Conservation (phyloP, 2,329 filamentous ascomycete genomes). For the Coniella lustricola region DNA sequence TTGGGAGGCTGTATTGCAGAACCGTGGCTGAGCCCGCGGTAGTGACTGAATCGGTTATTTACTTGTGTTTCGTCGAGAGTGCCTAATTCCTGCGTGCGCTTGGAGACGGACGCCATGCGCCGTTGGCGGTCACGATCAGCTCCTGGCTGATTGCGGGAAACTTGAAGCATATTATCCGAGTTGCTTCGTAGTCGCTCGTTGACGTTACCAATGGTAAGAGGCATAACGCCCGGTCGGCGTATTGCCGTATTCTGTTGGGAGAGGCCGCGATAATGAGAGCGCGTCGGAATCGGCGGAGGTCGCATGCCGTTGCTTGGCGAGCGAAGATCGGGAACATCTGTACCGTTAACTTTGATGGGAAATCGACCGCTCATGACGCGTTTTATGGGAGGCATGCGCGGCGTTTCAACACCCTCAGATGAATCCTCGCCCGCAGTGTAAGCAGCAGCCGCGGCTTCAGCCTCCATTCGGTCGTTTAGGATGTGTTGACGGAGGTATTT, state of each 20-base stretch:
- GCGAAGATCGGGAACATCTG: conserved; percentile 59
- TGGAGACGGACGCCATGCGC: conserved; percentile 58
- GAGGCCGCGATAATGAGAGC: conserved; percentile 72
- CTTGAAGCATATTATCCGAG: conserved; percentile 52
- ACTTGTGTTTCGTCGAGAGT: conserved; percentile 56
- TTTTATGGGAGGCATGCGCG: conserved; percentile 57
- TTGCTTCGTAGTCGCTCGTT: conserved; percentile 63
- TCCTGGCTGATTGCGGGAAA: conserved; percentile 34
- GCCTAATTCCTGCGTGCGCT: conserved; percentile 52
- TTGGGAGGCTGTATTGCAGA: conserved; percentile 54
- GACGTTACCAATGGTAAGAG: conserved; percentile 58
- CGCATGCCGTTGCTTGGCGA: conserved; percentile 57
- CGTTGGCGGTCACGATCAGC: conserved; percentile 50
- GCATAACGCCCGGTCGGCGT: conserved; percentile 67
- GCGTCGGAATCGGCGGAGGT: conserved; percentile 69
- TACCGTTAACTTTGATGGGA: conserved; percentile 63
- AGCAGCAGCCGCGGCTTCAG: conserved; percentile 33
- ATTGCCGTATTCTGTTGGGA: conserved; percentile 60
- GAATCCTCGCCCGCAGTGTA: conserved; percentile 46
- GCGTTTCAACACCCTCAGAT: conserved; percentile 74
- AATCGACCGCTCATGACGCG: conserved; percentile 59
- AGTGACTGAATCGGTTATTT: conserved; percentile 61
- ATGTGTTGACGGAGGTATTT: conserved; percentile 49
- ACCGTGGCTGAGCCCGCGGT: conserved; percentile 60
- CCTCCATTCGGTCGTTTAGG: conserved; percentile 45